Base-by-base conservation (phyloP, 352 stramenopile species). In the Pythium dissotocum region DNA sequence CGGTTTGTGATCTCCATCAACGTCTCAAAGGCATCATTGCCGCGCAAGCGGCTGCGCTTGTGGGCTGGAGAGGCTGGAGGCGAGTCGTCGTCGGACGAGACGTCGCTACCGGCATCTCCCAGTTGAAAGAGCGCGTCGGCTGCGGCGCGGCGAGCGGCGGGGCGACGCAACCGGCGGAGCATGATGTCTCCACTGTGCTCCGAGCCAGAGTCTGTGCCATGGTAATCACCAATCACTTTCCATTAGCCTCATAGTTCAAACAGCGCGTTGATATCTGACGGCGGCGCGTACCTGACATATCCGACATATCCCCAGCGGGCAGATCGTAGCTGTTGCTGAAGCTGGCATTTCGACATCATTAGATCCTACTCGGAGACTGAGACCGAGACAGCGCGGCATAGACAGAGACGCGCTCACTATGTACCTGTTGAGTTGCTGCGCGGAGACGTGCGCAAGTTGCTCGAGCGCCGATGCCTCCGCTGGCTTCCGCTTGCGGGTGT, bases 401-500 rank as follows among this genome's bases (percentile, higher is more conserved):
- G 28, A 58, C 26, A 26, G 12, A 13, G 3, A 21, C 32, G 6
- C n/a, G 16, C 16, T 14, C 16, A 60, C 26, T 18, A n/a, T 32
- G 32, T 53, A 73, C 61, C 56, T 66, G 55, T 26, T 59, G 40
- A 70, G 58, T n/a, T 67, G 51, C 10, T 70, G 55, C 35, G 49
- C 33, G 7, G 70, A 73, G 12, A 70, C 52, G 14, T n/a, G 26
- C 16, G 63, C 42, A 18, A 76, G 42, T 33, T 59, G 58, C 14
- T 71, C 70, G 0, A 75, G 63, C 40, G 63, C 48, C 32, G 61
- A 53, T 7, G 30, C 13, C 18, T 63, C 56, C 6, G 53, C 14
- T 3, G 68, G 68, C 51, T 74, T 74, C 9, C 68, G 68, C 63
- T 75, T 75, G 53, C 69, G 69, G 2, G 63, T 71, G 53, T 71